Evolutionary conservation across 2,329 filamentous ascomycete species (phyloP), one percentile per base, ranked within the genome.

Genomic region (Trichoderma hamatum): DNA sequence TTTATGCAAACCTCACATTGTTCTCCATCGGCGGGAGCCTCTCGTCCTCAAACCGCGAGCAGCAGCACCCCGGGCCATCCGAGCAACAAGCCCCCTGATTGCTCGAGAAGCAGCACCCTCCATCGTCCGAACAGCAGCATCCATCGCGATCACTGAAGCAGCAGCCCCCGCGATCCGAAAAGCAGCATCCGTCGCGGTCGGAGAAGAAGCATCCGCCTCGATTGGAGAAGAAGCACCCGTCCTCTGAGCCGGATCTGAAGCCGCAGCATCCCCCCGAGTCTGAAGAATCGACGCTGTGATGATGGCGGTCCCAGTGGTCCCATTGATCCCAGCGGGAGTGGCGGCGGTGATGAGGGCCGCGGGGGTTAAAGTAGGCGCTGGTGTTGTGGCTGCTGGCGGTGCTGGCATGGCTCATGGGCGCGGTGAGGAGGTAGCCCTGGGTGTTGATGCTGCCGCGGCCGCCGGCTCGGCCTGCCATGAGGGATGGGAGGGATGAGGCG

Each of bases 161-260:
- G 54, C 70, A 68, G 0, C 68, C 62, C 1, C 36, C 67, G 9
- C 62, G 59, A 34, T 72, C 64, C 3, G 64, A 69, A 54, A 67
- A 72, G 39, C 36, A 71, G 58, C 70, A 71, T 3, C 68, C 70
- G 2, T n/a, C 69, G 5, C 70, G 56, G 5, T 71, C 70, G 0
- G 70, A 70, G 34, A 69, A 70, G 32, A 49, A 61, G 55, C 68
- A 69, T 24, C 68, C 70, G 1, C 36, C 68, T 3, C 70, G 62
- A n/a, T 52, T 60, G 2, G 70, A 70, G 68, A 69, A 72, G 66
- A 62, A 70, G 56, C 71, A 72, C 5, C 71, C 71, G 21, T 64
- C 36, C 1, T 5, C 67, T 5, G 70, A 67, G 30, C n/a, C 16
- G 36, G 52, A 49, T 1, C 28, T 28, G 14, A 34, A 1, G 36